Evolutionary conservation across 2,329 filamentous ascomycete genomes (phyloP).

Genomic region (Rutstroemia sydowiana): DNA sequence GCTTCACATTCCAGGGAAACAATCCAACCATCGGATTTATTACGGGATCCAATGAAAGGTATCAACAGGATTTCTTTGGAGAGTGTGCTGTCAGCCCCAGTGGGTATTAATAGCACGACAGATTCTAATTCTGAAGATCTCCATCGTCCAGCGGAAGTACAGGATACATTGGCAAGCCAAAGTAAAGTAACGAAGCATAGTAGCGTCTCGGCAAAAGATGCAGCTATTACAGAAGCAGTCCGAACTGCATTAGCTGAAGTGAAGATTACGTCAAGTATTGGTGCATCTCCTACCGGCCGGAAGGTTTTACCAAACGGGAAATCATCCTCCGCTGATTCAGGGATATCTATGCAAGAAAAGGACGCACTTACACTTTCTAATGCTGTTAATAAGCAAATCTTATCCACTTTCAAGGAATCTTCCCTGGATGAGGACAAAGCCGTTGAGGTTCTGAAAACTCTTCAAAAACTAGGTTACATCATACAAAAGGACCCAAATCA

Average conservation of each 20-base stretch:
- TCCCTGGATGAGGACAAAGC: constrained; percentile 17
- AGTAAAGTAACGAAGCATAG: constrained; percentile 21
- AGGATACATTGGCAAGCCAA: constrained; percentile 8
- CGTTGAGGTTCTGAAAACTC: constrained; percentile 20
- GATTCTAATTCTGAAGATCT: constrained; percentile 10
- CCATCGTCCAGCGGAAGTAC: constrained; percentile 5
- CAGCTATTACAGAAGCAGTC: constrained; percentile 21
- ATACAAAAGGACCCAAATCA: constrained; percentile 18
- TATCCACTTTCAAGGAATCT: constrained; percentile 8
- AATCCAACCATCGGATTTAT: constrained; percentile 22
- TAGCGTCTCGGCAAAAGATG: constrained; percentile 20
- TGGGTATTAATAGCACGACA: constrained; percentile 12
- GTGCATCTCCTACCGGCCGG: constrained; percentile 9
- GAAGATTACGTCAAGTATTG: constrained; percentile 9
- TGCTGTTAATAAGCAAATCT: not conserved
- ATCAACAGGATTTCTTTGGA: constrained; percentile 15
- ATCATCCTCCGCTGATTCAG: constrained; percentile 8
- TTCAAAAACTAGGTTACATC: constrained; percentile 22
- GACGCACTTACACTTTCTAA: not conserved
- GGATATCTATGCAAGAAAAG: constrained; percentile 8
- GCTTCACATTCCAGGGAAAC: constrained; percentile 16
- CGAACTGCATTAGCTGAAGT: constrained; percentile 18
- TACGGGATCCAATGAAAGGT: constrained; percentile 9
- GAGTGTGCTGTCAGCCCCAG: constrained; percentile 18
- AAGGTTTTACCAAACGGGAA: constrained; percentile 19